phyloP scores from a whole-genome alignment of 2,329 filamentous ascomycete species.

The Arachnomyces sp. region DNA sequence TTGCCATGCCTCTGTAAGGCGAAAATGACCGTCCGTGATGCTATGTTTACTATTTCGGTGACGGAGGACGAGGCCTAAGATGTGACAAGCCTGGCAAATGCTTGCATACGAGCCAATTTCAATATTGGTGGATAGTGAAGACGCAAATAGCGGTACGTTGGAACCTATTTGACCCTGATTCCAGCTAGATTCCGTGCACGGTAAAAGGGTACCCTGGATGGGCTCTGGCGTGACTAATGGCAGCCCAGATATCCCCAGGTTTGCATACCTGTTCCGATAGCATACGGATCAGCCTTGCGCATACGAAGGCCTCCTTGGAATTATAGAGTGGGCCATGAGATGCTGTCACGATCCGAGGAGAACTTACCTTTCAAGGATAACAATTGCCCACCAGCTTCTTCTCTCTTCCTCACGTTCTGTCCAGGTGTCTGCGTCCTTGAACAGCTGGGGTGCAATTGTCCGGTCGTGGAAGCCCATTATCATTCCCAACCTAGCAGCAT shows the following conservation, averaged over 20 bases:
- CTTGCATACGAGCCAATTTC: conserved; percentile 22
- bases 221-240: conserved; percentile 21
- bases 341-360: neutral
- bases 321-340: neutral
- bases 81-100: conserved; percentile 25
- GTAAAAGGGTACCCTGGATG: conserved; percentile 20
- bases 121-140: conserved; percentile 12
- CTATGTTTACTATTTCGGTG: conserved; percentile 9
- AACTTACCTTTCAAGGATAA: conserved; percentile 27
- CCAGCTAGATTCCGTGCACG: conserved; percentile 21
- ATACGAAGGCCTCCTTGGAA: too few relatives aligned
- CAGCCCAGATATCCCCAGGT: conserved; percentile 16
- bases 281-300: too few relatives aligned
- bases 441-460: conserved; percentile 19
- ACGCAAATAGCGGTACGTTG: conserved; percentile 19
- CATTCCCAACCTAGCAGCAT: conserved; percentile 17
- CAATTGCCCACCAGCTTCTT: conserved; percentile 27
- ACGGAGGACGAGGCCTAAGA: conserved; percentile 23
- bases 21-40: too few relatives aligned
- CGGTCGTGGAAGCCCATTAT: conserved; percentile 22
- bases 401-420: conserved; percentile 27
- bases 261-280: conserved; percentile 10
- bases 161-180: conserved; percentile 20
- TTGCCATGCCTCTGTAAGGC: neutral
- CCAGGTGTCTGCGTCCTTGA: conserved; percentile 20